phyloP scores from a whole-genome alignment of 192 early-diverging fungal genomes.

The Entomortierella chlamydospora region DNA sequence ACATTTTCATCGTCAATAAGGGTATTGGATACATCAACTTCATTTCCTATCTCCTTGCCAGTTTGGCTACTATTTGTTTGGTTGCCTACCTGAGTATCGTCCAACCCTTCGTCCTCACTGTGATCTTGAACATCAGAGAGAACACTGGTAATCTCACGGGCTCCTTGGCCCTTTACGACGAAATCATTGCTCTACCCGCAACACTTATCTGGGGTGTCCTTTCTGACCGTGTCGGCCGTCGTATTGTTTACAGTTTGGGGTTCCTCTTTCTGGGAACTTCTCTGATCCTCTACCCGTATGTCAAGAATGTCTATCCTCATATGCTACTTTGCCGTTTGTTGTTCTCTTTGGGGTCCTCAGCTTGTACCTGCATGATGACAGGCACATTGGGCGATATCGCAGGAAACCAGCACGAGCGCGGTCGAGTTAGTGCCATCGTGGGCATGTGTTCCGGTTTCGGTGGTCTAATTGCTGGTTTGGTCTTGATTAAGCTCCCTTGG shows the following conservation, averaged over 20 bases:
- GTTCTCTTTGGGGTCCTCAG: constrained; percentile 77
- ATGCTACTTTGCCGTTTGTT: constrained; percentile 70
- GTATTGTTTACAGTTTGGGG: constrained; percentile 63
- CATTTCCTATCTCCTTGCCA: constrained; percentile 36
- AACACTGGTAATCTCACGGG: constrained; percentile 61
- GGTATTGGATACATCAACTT: constrained; percentile 42
- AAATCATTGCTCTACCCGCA: constrained; percentile 67
- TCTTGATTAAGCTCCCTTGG: constrained; percentile 54
- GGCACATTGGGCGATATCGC: constrained; percentile 73
- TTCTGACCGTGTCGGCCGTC: constrained; percentile 69
- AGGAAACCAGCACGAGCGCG: constrained; percentile 51
- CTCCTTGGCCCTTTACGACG: constrained; percentile 70
- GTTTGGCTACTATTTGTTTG: not conserved
- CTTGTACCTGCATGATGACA: constrained; percentile 73
- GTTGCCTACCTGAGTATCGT: constrained; percentile 51
- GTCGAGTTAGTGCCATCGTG: constrained; percentile 64
- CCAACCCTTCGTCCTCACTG: constrained; percentile 55
- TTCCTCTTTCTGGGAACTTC: constrained; percentile 66
- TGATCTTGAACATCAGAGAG: constrained; percentile 25
- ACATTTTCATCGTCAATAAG: constrained; percentile 46
- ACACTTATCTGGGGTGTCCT: constrained; percentile 70
- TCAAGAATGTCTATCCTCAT: constrained; percentile 66
- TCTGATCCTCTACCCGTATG: constrained; percentile 62
- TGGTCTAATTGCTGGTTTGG: constrained; percentile 64
- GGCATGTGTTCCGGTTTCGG: constrained; percentile 73